These are phyloP conservation scores for Curvularia verruculosa DNA, from an alignment of 2,329 filamentous ascomycete genomes.

Conservation along the genomic window DNA sequence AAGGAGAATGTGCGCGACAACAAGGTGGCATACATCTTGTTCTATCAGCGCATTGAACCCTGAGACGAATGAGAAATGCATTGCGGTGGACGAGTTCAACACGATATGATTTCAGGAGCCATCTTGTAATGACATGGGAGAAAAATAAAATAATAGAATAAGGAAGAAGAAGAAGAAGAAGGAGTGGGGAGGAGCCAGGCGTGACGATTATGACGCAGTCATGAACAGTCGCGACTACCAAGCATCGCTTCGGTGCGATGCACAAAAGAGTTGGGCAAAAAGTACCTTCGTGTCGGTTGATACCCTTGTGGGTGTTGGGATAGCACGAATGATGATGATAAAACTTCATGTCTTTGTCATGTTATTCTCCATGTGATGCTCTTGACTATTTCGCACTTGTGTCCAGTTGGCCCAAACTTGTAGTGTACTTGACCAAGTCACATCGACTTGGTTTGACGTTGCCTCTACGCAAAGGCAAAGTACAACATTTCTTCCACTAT, in stretches of 20 bases:
- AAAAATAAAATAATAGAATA: constrained; percentile 15
- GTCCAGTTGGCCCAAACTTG: no score
- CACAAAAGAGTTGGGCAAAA: constrained; percentile 3
- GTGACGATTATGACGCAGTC: constrained; percentile 10
- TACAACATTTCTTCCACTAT: no score
- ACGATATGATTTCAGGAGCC: constrained; percentile 8
- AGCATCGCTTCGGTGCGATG: constrained; percentile 11
- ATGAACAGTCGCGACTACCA: constrained; percentile 16
- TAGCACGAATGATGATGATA: constrained; percentile 19
- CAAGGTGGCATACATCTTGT: constrained; percentile 95
- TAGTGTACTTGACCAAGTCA: no score
- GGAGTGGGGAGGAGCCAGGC: not conserved
- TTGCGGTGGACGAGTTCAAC: constrained; percentile 3
- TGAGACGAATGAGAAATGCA: constrained; percentile 22
- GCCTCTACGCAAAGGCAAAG: no score
- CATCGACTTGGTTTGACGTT: no score
- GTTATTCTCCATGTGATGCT: not conserved
- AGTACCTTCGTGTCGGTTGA: constrained; percentile 18
- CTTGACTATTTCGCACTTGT: not conserved
- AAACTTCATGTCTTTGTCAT: not conserved
- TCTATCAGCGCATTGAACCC: constrained; percentile 77
- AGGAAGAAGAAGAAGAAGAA: not conserved
- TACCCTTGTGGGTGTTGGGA: constrained; percentile 25
- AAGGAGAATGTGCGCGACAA: constrained; percentile 76
- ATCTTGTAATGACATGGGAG: constrained; percentile 12